Evolutionary conservation across 2,329 filamentous ascomycete genomes (phyloP).

Genomic region (Colletotrichum australisinense): DNA sequence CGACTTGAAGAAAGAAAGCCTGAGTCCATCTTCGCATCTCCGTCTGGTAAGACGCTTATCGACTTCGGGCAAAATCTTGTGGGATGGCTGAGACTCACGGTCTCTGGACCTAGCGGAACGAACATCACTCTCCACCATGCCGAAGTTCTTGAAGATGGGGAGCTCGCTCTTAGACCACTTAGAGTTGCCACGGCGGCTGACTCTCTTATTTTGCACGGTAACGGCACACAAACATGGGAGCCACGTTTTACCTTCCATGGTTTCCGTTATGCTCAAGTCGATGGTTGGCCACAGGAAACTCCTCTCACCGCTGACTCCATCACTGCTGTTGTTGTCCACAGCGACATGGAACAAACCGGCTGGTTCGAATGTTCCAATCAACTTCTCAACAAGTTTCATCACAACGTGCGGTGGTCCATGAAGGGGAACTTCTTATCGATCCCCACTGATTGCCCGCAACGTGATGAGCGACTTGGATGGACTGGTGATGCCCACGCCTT

Average conservation of each 20-base stretch:
- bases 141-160: conserved; percentile 64
- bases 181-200: conserved; percentile 56
- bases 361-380: conserved; percentile 63
- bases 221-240: conserved; percentile 46
- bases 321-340: conserved; percentile 55
- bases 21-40: conserved; percentile 44
- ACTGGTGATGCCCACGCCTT: conserved; percentile 64
- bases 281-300: conserved; percentile 51
- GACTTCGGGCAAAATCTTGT: conserved; percentile 71
- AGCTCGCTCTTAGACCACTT: conserved; percentile 55
- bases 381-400: conserved; percentile 64
- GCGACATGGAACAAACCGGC: conserved; percentile 62
- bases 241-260: conserved; percentile 65
- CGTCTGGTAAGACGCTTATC: conserved; percentile 57
- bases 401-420: conserved; percentile 68
- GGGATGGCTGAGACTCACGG: conserved; percentile 56
- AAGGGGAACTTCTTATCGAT: conserved; percentile 68
- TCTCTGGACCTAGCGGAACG: conserved; percentile 49
- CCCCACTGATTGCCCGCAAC: conserved; percentile 68
- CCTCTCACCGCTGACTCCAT: conserved; percentile 38
- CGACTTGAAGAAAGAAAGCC: conserved; percentile 46
- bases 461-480: conserved; percentile 67
- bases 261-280: conserved; percentile 62
- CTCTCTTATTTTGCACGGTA: conserved; percentile 45
- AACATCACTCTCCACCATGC: conserved; percentile 61